Evolutionary conservation across 768 basidiomycete species (phyloP), one percentile per base, ranked within the genome.

Genomic region (Dioszegia hungarica): DNA sequence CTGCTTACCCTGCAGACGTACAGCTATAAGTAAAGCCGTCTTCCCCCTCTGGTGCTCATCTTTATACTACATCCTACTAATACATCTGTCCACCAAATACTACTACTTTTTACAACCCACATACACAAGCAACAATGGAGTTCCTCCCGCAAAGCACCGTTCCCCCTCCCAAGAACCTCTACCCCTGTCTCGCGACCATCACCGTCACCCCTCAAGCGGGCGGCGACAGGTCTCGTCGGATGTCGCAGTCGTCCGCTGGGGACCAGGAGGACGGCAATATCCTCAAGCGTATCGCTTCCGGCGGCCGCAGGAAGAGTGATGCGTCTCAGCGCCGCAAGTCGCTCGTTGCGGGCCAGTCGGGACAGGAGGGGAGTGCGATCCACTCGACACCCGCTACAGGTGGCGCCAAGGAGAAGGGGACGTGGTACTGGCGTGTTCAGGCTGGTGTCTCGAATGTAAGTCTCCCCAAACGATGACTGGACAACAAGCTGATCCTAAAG

Each of bases 401-500:
- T 49, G 28, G 24, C 17, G 59, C 28, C 45, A 53, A 54, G 6
- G 56, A 57, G 24, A 51, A 47, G 31, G 70, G 70, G 3, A 68
- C 57, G 25, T 72, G 65, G 65, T 72, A 67, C 43, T 72, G 70
- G 70, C 47, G 67, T 19, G 70, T 72, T 20, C 67, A 68, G 43
- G 70, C 62, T 20, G 70, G 70, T 28, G 67, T 68, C 4, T 67
- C 54, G 17, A 65, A 72, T 24, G 70, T 68, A 53, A 63, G 67
- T 60, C 1, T 2, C 8, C 20, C 51, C 5, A 24, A 8, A n/a
- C 5, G 5, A 5, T 10, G 9, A 4, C 1, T 41, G 11, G 14
- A 31, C 11, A 10, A 17, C 17, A 17, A 15, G 43, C 43, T 56
- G 46, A 37, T 33, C n/a, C 12, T 5, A 17, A 37, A 48, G 70